Evolutionary conservation across 2,329 filamentous ascomycete genomes (phyloP).

Genomic region (Ophiostoma ips): DNA sequence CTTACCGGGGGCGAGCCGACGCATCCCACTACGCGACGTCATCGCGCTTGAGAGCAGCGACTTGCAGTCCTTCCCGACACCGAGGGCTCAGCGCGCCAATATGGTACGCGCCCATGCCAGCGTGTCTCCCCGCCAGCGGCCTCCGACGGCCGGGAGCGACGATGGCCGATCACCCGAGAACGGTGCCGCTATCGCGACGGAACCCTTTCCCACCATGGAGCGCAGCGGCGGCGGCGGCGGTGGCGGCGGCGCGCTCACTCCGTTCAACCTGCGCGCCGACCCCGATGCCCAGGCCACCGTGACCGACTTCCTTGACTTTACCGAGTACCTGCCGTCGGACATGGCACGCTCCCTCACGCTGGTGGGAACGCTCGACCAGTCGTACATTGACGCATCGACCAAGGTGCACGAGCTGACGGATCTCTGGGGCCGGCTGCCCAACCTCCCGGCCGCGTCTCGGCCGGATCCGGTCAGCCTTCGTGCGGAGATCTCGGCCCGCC

Average conservation of each 20-base stretch:
- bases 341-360: constrained; percentile 51
- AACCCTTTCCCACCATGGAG: constrained; percentile 12
- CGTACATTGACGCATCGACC: constrained; percentile 40
- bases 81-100: neutral
- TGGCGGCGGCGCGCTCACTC: constrained; percentile 27
- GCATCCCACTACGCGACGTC: neutral
- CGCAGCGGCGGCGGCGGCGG: no score
- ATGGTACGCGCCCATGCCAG: neutral
- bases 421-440: constrained; percentile 42
- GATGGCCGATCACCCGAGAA: neutral
- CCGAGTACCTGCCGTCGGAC: constrained; percentile 55
- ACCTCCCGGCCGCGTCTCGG: constrained; percentile 31
- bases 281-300: constrained; percentile 57
- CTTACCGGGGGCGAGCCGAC: neutral
- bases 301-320: constrained; percentile 56
- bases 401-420: constrained; percentile 42
- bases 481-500: constrained; percentile 43
- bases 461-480: constrained; percentile 38
- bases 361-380: constrained; percentile 49
- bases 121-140: neutral
- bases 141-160: neutral
- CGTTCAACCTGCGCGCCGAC: constrained; percentile 40
- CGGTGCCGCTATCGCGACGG: neutral
- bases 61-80: neutral
- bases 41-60: neutral